These are phyloP conservation scores for Boletus huronensis DNA, from an alignment of 768 basidiomycete genomes.

Conservation along the genomic window DNA sequence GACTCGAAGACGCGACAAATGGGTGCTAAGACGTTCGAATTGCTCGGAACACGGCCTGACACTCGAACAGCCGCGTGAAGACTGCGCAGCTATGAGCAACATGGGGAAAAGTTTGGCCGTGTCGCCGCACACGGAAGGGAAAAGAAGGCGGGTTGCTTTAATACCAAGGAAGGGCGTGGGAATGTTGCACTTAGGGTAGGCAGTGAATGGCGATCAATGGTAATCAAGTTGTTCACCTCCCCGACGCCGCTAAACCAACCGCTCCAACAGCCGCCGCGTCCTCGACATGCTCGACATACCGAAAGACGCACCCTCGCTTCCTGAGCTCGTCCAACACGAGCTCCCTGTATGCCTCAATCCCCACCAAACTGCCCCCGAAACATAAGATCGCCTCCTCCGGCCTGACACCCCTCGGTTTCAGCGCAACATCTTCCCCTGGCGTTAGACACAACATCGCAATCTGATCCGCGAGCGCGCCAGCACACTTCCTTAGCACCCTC, in stretches of 20 bases:
- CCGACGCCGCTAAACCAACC: conserved; percentile 42
- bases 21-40: conserved; percentile 83
- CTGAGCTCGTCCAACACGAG: conserved; percentile 53
- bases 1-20: conserved; percentile 45
- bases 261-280: conserved; percentile 71
- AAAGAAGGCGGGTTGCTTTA: neutral
- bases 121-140: conserved; percentile 70
- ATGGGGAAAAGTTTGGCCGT: conserved; percentile 77
- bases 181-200: conserved; percentile 25
- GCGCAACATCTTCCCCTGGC: conserved; percentile 37
- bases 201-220: no score
- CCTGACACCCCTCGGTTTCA: conserved; percentile 38
- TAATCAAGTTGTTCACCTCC: neutral
- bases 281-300: conserved; percentile 60
- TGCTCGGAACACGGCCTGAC: conserved; percentile 79
- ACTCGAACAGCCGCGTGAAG: conserved; percentile 77
- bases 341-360: conserved; percentile 56
- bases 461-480: conserved; percentile 54
- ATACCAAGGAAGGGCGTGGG: conserved; percentile 6
- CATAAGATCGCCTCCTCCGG: conserved; percentile 61
- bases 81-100: conserved; percentile 79
- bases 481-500: conserved; percentile 50
- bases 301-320: conserved; percentile 59
- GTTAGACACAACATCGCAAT: conserved; percentile 44
- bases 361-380: conserved; percentile 77